A percentile compares a stretch with the other conserved stretches of the same genome.
These are phyloP conservation scores for Ceratocystis papillata DNA, from an alignment of 2,329 filamentous ascomycete genomes.

Conservation along the genomic window DNA sequence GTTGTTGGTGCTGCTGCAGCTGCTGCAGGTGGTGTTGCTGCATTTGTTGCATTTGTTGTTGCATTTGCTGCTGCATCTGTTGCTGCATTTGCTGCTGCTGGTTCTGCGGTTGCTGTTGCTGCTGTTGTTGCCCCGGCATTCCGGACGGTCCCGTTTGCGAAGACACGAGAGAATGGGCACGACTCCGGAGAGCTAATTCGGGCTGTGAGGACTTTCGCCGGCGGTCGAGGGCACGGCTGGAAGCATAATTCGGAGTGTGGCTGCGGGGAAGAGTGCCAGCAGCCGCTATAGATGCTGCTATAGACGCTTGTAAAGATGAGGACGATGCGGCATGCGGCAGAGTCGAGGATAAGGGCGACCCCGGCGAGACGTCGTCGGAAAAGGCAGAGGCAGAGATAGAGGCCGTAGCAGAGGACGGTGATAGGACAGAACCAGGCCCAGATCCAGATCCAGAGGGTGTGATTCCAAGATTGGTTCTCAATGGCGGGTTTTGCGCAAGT, in stretches of 20 bases:
- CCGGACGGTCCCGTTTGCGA: constrained; percentile 28
- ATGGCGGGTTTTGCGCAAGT: not conserved
- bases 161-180: constrained; percentile 37
- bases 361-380: constrained; percentile 1
- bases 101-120: constrained; percentile 32
- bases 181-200: constrained; percentile 44
- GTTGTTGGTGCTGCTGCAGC: not conserved
- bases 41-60: constrained; percentile 22
- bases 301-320: constrained; percentile 17
- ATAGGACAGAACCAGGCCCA: not conserved
- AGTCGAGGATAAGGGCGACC: not conserved
- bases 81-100: constrained; percentile 24
- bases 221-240: constrained; percentile 46
- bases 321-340: constrained; percentile 15
- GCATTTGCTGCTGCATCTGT: constrained; percentile 32
- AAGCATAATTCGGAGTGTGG: constrained; percentile 52
- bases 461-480: not conserved
- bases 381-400: constrained; percentile 12
- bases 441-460: not conserved
- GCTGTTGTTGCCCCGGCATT: constrained; percentile 37
- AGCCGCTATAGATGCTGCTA: constrained; percentile 31
- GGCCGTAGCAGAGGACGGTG: constrained; percentile 7
- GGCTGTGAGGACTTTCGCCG: constrained; percentile 43
- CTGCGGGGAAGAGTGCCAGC: constrained; percentile 40
- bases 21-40: constrained; percentile 37